phyloP scores from a whole-genome alignment of 306 rosid species.

The Rosa chinensis region DNA sequence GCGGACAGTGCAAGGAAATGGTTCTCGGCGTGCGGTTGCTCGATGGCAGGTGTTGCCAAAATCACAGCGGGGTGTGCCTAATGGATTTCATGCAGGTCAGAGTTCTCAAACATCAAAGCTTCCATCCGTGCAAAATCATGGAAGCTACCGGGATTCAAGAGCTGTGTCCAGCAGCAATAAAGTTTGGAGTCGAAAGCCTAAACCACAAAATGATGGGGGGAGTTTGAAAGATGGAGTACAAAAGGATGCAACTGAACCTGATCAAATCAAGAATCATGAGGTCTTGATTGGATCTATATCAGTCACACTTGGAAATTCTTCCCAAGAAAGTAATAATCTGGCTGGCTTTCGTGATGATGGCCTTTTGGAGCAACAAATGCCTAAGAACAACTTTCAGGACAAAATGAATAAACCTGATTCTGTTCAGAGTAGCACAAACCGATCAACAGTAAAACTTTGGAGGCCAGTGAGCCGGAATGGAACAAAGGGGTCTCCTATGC shows the following conservation, averaged over 20 bases:
- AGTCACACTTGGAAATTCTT: conserved; percentile 52
- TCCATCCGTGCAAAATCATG: conserved; percentile 45
- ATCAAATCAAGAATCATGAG: conserved; percentile 48
- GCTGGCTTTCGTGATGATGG: conserved; percentile 39
- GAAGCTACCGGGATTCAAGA: conserved; percentile 41
- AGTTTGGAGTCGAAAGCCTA: conserved; percentile 66
- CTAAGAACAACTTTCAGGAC: conserved; percentile 41
- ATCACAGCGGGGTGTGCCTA: conserved; percentile 36
- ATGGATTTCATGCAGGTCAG: conserved; percentile 38
- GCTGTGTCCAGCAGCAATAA: conserved; percentile 39
- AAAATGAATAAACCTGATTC: conserved; percentile 48
- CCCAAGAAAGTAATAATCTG: conserved; percentile 34
- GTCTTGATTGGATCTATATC: conserved; percentile 83
- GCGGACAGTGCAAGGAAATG: conserved; percentile 33
- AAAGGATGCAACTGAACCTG: conserved; percentile 37
- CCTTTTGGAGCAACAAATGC: conserved; percentile 36
- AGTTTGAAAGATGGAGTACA: conserved; percentile 37
- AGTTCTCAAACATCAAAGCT: conserved; percentile 47
- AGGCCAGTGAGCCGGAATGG: conserved; percentile 56
- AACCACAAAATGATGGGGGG: conserved; percentile 46
- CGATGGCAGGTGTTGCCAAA: conserved; percentile 46
- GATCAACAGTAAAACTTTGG: conserved; percentile 47
- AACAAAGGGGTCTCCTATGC: conserved; percentile 33
- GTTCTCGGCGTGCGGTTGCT: conserved; percentile 29
- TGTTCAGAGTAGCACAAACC: conserved; percentile 34